Conservation (phyloP, 2,329 filamentous ascomycete species). For the Colletotrichum filicis region DNA sequence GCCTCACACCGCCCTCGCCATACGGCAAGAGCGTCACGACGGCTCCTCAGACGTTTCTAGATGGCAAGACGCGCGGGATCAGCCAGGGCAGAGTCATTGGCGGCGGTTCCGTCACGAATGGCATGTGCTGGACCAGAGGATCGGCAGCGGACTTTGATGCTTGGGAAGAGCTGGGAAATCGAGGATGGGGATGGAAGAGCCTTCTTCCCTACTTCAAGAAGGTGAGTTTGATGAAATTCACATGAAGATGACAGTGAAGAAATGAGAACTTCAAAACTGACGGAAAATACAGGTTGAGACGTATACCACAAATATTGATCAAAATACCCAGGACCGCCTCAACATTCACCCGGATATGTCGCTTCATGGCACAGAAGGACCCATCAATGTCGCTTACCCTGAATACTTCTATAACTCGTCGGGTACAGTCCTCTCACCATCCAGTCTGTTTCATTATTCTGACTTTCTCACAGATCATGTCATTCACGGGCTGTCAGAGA, state of each 20-base stretch:
- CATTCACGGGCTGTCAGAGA: constrained; percentile 48
- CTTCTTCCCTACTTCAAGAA: constrained; percentile 62
- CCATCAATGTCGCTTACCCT: constrained; percentile 51
- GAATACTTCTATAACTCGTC: constrained; percentile 52
- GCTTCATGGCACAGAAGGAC: constrained; percentile 47
- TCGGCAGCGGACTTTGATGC: constrained; percentile 52
- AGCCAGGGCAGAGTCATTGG: constrained; percentile 52
- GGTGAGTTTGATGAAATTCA: constrained; percentile 38
- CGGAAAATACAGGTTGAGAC: constrained; percentile 47
- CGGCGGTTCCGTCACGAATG: constrained; percentile 53
- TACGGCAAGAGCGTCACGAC: constrained; percentile 46
- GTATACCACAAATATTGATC: constrained; percentile 43
- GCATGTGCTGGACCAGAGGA: constrained; percentile 53
- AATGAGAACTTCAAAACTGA: background rate
- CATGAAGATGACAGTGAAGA: background rate
- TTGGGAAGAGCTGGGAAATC: constrained; percentile 54
- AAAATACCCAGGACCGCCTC: constrained; percentile 36
- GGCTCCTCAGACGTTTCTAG: constrained; percentile 44
- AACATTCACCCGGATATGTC: constrained; percentile 42
- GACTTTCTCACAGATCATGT: constrained; percentile 45
- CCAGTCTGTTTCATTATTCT: background rate
- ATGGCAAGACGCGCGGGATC: constrained; percentile 47
- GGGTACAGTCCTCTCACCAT: constrained; percentile 37
- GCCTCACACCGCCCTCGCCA: constrained; percentile 20
- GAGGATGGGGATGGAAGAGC: constrained; percentile 54